phyloP scores from a whole-genome alignment of 2,329 filamentous ascomycete species.

The Tolypocladium guangdongense region DNA sequence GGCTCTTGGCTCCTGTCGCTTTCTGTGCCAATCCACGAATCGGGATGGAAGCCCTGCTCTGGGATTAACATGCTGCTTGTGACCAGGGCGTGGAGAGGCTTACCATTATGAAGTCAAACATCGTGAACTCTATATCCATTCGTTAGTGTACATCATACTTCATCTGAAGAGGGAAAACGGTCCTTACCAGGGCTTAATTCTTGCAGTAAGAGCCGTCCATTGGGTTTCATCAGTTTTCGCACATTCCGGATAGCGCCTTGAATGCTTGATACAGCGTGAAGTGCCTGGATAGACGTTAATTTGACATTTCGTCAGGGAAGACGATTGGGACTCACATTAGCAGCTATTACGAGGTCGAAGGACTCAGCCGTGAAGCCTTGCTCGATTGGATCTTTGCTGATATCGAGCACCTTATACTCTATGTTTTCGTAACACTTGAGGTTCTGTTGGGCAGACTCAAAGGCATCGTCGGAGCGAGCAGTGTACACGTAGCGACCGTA shows the following conservation, averaged over 20 bases:
- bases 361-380: slow-evolving; percentile 4
- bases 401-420: slow-evolving; percentile 15
- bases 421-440: slow-evolving; percentile 6
- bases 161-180: background rate
- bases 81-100: background rate
- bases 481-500: slow-evolving; percentile 14
- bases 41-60: background rate
- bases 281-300: background rate
- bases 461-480: slow-evolving; percentile 10
- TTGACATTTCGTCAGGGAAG: background rate
- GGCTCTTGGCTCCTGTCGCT: background rate
- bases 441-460: slow-evolving; percentile 9
- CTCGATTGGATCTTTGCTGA: slow-evolving; percentile 1
- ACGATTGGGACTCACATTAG: background rate
- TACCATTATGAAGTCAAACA: background rate
- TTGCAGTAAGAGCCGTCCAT: background rate
- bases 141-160: background rate
- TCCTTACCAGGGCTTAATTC: background rate
- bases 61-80: background rate
- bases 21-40: background rate
- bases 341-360: slow-evolving; percentile 4
- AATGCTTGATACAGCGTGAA: background rate
- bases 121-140: background rate
- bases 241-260: background rate
- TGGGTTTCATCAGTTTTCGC: background rate